Percentiles rank a stretch among this genome's conserved stretches.
These are phyloP conservation scores for Papiliotrema nemorosa DNA, from an alignment of 1,284 basidiomycete species.

Conservation along the genomic window DNA sequence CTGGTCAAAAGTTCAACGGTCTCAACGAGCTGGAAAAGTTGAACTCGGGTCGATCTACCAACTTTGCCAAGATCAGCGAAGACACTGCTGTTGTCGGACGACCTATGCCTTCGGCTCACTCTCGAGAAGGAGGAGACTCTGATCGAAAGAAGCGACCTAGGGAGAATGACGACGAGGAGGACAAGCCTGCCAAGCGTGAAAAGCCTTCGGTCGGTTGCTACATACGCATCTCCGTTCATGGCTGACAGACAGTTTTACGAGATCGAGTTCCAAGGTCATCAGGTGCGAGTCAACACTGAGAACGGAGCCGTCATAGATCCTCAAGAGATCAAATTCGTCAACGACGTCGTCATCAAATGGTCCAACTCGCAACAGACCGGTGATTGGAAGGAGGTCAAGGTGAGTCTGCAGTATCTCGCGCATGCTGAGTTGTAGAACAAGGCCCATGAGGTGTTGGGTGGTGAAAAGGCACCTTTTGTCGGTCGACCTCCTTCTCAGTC, in stretches of 20 bases:
- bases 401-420: conserved; percentile 18
- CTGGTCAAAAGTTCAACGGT: conserved; percentile 66
- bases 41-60: conserved; percentile 35
- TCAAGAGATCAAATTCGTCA: conserved; percentile 48
- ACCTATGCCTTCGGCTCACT: conserved; percentile 3
- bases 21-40: conserved; percentile 73
- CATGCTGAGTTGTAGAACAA: conserved; percentile 1
- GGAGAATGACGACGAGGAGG: conserved; percentile 46
- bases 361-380: conserved; percentile 41
- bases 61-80: conserved; percentile 39
- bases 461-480: conserved; percentile 14
- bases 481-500: conserved; percentile 36
- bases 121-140: conserved; percentile 2
- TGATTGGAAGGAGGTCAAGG: conserved; percentile 55
- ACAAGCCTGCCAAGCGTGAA: conserved; percentile 46
- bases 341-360: conserved; percentile 47
- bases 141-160: conserved; percentile 35
- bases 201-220: conserved; percentile 55
- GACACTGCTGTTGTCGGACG: conserved; percentile 41
- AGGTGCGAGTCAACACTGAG: conserved; percentile 59
- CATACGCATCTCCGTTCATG: not conserved
- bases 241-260: not conserved
- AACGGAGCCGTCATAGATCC: conserved; percentile 61
- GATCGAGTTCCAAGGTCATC: conserved; percentile 60
- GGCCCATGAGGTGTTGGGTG: conserved; percentile 1